These are phyloP conservation scores for Piper longum DNA, from an alignment of 164 flowering plant genomes.

Conservation along the genomic window DNA sequence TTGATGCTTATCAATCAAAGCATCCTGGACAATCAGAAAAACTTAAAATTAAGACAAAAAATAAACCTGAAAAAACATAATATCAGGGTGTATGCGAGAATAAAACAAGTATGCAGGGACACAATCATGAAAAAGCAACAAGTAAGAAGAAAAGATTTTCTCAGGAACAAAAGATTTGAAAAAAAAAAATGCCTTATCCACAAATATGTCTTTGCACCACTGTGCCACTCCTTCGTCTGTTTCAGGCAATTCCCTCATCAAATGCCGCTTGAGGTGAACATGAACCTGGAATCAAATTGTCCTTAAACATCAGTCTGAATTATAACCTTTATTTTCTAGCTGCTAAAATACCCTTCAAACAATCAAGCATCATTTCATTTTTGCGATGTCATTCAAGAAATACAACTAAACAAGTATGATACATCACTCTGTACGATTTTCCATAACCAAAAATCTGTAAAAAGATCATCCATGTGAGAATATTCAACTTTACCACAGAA, in stretches of 20 bases:
- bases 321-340: too few relatives aligned
- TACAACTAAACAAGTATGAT: too few relatives aligned
- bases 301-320: too few relatives aligned
- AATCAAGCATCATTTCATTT: too few relatives aligned
- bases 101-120: not conserved
- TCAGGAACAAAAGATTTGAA: not conserved
- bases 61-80: not conserved
- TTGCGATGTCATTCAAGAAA: too few relatives aligned
- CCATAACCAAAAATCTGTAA: not conserved
- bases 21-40: constrained; percentile 30
- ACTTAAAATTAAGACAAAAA: not conserved
- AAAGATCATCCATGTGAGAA: not conserved
- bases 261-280: constrained; percentile 61
- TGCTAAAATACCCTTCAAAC: too few relatives aligned
- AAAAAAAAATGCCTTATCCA: constrained; percentile 46
- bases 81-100: not conserved
- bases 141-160: not conserved
- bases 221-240: constrained; percentile 58
- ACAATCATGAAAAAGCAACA: not conserved
- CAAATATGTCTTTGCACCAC: constrained; percentile 78
- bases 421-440: not conserved
- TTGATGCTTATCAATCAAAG: constrained; percentile 45
- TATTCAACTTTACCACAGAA: constrained; percentile 50
- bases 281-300: constrained; percentile 41
- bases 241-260: constrained; percentile 64